Conservation (phyloP, 371 early-diverging fungal species). For the Cokeromyces recurvatus region DNA sequence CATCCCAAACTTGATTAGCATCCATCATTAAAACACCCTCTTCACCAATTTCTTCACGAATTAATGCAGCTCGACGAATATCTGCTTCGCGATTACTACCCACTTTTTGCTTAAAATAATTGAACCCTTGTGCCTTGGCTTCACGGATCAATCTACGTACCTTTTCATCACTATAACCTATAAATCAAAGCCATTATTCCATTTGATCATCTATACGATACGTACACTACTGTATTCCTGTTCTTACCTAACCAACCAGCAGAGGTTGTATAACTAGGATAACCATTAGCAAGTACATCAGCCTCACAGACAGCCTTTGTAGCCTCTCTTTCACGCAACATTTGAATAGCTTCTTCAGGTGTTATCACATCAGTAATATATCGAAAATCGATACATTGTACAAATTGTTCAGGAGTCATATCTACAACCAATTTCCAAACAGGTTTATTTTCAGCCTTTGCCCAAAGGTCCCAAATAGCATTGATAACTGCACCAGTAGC, state of each 20-base stretch:
- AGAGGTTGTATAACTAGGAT: slow-evolving; percentile 48
- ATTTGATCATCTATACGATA: no score
- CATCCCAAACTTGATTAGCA: slow-evolving; percentile 56
- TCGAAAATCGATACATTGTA: slow-evolving; percentile 48
- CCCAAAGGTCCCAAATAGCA: slow-evolving; percentile 56
- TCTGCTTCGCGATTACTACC: slow-evolving; percentile 41
- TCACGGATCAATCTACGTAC: slow-evolving; percentile 36
- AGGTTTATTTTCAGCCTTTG: slow-evolving; percentile 49
- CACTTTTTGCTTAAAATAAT: slow-evolving; percentile 50
- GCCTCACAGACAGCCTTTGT: slow-evolving; percentile 33
- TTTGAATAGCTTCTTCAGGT: slow-evolving; percentile 43
- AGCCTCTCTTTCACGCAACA: slow-evolving; percentile 27
- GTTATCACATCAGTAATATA: slow-evolving; percentile 56
- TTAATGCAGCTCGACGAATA: slow-evolving; percentile 44
- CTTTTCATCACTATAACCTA: slow-evolving; percentile 50
- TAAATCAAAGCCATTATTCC: no score
- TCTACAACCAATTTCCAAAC: slow-evolving; percentile 50
- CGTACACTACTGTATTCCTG: no score
- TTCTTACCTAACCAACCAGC: slow-evolving; percentile 49
- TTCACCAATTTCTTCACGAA: slow-evolving; percentile 48
- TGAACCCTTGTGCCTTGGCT: slow-evolving; percentile 43
- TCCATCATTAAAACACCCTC: slow-evolving; percentile 52
- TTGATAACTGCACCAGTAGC: slow-evolving; percentile 53
- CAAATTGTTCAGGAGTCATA: slow-evolving; percentile 48
- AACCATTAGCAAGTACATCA: slow-evolving; percentile 37